Evolutionary conservation across 768 basidiomycete genomes (phyloP), one percentile per base, ranked within the genome.

Genomic region (Phaeotremella fagi): DNA sequence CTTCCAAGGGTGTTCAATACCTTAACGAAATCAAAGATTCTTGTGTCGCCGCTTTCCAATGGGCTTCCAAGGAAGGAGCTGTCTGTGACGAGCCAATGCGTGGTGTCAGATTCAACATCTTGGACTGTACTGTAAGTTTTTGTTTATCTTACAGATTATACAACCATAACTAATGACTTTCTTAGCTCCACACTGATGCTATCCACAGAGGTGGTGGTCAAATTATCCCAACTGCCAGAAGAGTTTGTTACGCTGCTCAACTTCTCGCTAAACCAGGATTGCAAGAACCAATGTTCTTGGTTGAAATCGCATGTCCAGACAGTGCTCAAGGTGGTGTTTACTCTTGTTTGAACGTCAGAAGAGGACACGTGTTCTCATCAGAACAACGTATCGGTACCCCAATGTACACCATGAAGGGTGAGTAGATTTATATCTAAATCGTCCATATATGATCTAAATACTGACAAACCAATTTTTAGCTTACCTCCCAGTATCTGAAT

Each of bases 1-100:
- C 87, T 65, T 97, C 95, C 68, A 99, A 98, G 83, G 95, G 90
- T 80, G 90, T 95, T 54, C 95, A 99, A 74, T 98, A 95, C 80
- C 80, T 99, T 59, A 94, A 90, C 75, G 95, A 99, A 83, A 99
- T 99, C 82, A 98, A 99, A 82, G 95, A 99, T 77, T 98, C 95
- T 63, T 95, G 91, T 75, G 83, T 99, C 75, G 94, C 95, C 65
- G 92, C 90, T 43, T 89, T 98, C 85, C 95, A 98, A 78, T 98
- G 92, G 95, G 95, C 95, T 41, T 88, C 90, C 53, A 98, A 95
- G 82, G 94, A 98, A 77, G 90, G 90, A 82, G 92, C 88, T 65
- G 84, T 86, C 70, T 85, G 85, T 50, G 95, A 98, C 74, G 95
- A 99, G 82, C 90, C 87, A 77, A 94, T 99, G 92, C 90, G 95